These are phyloP conservation scores for Lactifluus piperatus DNA, from an alignment of 768 basidiomycete species.

Conservation along the genomic window DNA sequence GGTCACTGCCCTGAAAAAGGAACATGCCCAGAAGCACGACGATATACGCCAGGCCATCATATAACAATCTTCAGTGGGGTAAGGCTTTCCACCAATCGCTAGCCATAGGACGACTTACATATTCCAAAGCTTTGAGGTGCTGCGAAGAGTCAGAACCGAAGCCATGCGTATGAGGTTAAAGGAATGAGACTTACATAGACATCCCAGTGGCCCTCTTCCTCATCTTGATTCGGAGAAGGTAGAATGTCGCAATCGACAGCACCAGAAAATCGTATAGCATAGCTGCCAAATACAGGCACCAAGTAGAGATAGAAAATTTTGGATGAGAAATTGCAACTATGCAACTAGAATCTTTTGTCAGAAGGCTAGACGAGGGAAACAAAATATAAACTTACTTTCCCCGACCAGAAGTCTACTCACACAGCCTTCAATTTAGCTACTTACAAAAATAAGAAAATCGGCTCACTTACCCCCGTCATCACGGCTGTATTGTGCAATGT, in stretches of 20 bases:
- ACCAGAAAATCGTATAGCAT: constrained; percentile 50
- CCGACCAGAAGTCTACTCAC: too few species aligned
- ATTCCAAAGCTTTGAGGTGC: constrained; percentile 20
- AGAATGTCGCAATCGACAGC: constrained; percentile 41
- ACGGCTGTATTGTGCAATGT: too few species aligned
- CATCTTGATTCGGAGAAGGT: too few species aligned
- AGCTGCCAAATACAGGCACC: constrained; percentile 49
- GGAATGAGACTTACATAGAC: constrained; percentile 23
- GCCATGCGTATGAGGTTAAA: not conserved
- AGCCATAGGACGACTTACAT: not conserved
- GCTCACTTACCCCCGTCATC: too few species aligned
- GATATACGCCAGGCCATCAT: too few species aligned
- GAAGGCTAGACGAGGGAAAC: not conserved
- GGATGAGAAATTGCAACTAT: constrained; percentile 28
- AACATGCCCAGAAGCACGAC: too few species aligned
- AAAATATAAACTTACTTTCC: constrained; percentile 26
- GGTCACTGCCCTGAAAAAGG: not conserved
- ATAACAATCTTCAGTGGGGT: too few species aligned
- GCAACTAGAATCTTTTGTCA: constrained; percentile 33
- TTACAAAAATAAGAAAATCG: too few species aligned
- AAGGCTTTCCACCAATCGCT: too few species aligned
- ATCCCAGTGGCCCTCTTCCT: constrained; percentile 32
- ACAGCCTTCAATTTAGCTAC: too few species aligned
- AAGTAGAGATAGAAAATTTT: constrained; percentile 33
- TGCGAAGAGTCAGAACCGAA: not conserved